Evolutionary conservation across 305 asterid genomes (phyloP).

Genomic region (Lippia alba): DNA sequence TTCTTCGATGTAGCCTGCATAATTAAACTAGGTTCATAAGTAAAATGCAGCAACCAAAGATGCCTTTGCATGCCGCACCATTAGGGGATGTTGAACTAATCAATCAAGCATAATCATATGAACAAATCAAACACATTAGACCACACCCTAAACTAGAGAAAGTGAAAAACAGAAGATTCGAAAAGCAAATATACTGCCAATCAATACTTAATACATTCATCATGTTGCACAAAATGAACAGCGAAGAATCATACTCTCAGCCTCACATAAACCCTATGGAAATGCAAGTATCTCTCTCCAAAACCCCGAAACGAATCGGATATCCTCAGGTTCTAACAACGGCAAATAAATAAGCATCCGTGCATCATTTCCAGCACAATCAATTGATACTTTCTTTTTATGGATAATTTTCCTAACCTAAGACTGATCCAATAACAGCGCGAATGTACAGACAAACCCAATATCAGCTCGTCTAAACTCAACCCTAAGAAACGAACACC

Average conservation of each 20-base stretch:
- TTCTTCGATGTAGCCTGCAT: constrained; percentile 72
- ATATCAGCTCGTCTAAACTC: neutral
- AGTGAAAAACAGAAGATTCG: neutral
- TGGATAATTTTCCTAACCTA: neutral
- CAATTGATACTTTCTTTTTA: neutral
- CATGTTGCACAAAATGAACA: constrained; percentile 8
- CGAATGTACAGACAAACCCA: neutral
- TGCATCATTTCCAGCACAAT: too few species aligned
- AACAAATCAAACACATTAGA: neutral
- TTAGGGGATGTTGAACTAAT: neutral
- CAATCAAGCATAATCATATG: neutral
- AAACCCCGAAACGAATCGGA: neutral
- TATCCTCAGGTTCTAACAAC: neutral
- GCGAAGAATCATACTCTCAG: constrained; percentile 8
- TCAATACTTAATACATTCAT: constrained; percentile 6
- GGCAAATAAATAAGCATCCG: neutral
- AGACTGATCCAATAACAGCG: neutral
- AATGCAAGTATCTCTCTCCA: too few species aligned
- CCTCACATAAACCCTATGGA: neutral
- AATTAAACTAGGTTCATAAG: constrained; percentile 22
- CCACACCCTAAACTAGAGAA: neutral
- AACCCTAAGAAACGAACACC: neutral
- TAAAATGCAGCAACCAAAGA: neutral
- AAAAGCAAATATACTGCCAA: neutral
- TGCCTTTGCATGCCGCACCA: constrained; percentile 7